phyloP scores from a whole-genome alignment of 2,329 filamentous ascomycete genomes.

The Shiraia bambusicola region DNA sequence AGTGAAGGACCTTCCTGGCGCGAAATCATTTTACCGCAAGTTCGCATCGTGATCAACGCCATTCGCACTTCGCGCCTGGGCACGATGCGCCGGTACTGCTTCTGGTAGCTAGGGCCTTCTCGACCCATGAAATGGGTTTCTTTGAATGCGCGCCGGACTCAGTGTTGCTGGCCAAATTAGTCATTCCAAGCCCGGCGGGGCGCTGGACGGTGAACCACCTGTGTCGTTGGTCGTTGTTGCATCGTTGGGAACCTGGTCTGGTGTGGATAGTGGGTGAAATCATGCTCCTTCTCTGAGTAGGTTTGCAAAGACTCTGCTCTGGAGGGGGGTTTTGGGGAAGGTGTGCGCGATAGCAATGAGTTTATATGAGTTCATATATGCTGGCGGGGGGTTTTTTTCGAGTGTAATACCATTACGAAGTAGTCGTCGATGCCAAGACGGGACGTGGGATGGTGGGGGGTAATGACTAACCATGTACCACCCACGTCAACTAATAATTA shows the following conservation, averaged over 20 bases:
- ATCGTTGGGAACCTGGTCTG: slow-evolving; percentile 6
- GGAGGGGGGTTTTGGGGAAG: not conserved
- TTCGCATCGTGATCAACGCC: slow-evolving; percentile 28
- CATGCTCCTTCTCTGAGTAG: too few relatives aligned
- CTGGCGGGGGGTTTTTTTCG: too few relatives aligned
- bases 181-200: slow-evolving; percentile 25
- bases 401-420: slow-evolving; percentile 25
- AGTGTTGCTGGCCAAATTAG: slow-evolving; percentile 26
- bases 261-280: not conserved
- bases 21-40: slow-evolving; percentile 19
- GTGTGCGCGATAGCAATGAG: not conserved
- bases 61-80: slow-evolving; percentile 24
- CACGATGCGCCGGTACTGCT: slow-evolving; percentile 22
- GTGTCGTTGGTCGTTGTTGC: slow-evolving; percentile 9
- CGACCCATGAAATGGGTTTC: slow-evolving; percentile 11
- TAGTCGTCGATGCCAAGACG: slow-evolving; percentile 21
- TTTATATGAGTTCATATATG: slow-evolving; percentile 6
- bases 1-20: slow-evolving; percentile 11
- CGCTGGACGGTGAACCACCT: slow-evolving; percentile 12
- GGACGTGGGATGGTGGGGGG: slow-evolving; percentile 21
- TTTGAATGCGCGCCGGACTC: slow-evolving; percentile 23
- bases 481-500: too few relatives aligned
- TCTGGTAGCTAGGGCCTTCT: slow-evolving; percentile 9
- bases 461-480: slow-evolving; percentile 1
- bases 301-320: slow-evolving; percentile 1